Base-by-base conservation (phyloP, 1,139 yeast genomes). In the Suhomyces bokatorum region DNA sequence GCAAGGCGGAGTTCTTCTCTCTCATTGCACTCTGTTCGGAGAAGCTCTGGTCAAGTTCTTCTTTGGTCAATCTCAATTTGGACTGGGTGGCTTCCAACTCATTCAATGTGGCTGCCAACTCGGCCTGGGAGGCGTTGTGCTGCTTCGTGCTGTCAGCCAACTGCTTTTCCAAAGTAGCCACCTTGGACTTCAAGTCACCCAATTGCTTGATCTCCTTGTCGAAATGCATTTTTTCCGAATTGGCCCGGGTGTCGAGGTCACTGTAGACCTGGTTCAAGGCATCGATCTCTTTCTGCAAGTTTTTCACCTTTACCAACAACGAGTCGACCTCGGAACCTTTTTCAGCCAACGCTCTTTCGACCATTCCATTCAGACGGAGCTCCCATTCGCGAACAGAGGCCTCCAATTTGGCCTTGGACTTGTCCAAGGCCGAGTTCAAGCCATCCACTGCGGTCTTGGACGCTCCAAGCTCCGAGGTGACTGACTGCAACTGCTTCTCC, bases 271-370 rank as follows among this genome's bases (percentile, higher is more conserved):
- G 37, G 12, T 34, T 38, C 31, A 34, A 37, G 4, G 39, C 24
- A 6, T 36, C 47, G 10, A 47, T 14, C 24, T 45, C 36, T 22
- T 29, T 36, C 34, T 44, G 31, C 22, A 39, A 28, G 13, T 31
- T 32, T 12, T 35, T 37, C 11, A 32, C 27, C 32, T 42, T 32
- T 13, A 38, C 20, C 22, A 32, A 29, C 33, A 40, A 40, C 11
- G 28, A 31, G 11, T 46, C 48, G 29, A 45, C 34, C 40, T 54
- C 54, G 17, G 51, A 46, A 43, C 67, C 71, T 46, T 63, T 59
- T n/a, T 56, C 55, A 2, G 63, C 62, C 12, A 64, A 54, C 33
- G 66, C 47, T 32, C 50, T 55, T 48, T 70, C 74, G 40, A 70
- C 56, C 45, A 63, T 61, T 12, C 49, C 44, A 46, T 66, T 69